Evolutionary conservation across 1,284 basidiomycete species (phyloP).

Genomic region (Inonotus obliquus): DNA sequence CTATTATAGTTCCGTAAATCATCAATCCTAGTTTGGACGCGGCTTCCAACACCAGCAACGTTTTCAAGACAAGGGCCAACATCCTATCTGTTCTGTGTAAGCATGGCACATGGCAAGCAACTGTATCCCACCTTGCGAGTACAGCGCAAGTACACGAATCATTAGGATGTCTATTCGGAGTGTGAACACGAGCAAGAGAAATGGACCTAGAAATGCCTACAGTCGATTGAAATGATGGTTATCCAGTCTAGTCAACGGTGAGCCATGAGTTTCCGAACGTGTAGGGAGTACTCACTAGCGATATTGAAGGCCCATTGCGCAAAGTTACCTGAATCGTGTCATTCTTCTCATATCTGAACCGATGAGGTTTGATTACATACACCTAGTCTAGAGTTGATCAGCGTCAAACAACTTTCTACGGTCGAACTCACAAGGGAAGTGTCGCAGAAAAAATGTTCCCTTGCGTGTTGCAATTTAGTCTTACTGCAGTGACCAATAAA

Average conservation of each 20-base stretch:
- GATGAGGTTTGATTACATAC: background rate
- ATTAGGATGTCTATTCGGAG: background rate
- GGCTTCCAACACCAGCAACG: background rate
- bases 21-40: background rate
- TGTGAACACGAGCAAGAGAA: background rate
- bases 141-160: conserved; percentile 11
- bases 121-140: background rate
- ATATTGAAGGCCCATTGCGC: background rate
- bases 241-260: background rate
- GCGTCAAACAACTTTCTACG: background rate
- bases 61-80: background rate
- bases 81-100: background rate
- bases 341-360: background rate
- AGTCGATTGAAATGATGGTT: background rate
- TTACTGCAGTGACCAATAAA: background rate
- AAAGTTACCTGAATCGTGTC: background rate
- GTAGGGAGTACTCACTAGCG: background rate
- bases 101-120: background rate
- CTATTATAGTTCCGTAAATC: background rate
- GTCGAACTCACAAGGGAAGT: background rate
- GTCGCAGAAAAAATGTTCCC: background rate
- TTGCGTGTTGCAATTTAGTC: background rate
- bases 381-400: background rate
- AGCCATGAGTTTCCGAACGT: background rate
- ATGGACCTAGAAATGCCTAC: background rate